Evolutionary conservation across 306 rosid species (phyloP).

Genomic region (Prunus campanulata): DNA sequence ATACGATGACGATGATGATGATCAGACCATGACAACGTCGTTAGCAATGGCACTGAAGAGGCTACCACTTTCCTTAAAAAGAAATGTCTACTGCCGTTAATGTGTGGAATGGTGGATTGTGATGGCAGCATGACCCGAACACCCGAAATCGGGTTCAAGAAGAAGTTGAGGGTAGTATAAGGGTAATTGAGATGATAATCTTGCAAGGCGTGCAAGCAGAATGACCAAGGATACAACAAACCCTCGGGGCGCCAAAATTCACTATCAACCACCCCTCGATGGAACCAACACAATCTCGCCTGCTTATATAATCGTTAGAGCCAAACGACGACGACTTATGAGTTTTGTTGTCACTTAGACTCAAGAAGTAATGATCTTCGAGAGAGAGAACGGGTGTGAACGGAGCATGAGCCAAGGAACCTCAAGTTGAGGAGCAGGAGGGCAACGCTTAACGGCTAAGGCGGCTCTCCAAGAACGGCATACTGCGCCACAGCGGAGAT

Average conservation of each 20-base stretch:
- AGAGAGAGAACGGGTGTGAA: neutral
- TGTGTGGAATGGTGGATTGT: neutral
- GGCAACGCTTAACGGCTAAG: neutral
- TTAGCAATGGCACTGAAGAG: neutral
- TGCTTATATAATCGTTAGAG: neutral
- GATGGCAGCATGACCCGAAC: neutral
- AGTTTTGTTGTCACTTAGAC: neutral
- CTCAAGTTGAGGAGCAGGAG: neutral
- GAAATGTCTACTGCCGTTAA: neutral
- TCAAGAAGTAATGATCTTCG: neutral
- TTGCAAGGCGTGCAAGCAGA: neutral
- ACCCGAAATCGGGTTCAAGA: neutral
- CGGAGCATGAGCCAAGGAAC: slow-evolving; percentile 1
- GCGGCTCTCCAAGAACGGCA: neutral
- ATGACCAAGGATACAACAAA: neutral
- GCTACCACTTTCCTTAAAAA: neutral
- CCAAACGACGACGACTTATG: neutral
- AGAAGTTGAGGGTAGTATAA: neutral
- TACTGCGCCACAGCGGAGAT: neutral
- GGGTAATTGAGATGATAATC: neutral
- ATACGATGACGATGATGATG: neutral
- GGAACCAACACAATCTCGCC: neutral
- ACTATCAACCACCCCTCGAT: neutral
- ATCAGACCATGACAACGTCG: no score
- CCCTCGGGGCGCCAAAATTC: neutral